Evolutionary conservation across 2,329 filamentous ascomycete species (phyloP).

Genomic region (Talaromyces sp.): DNA sequence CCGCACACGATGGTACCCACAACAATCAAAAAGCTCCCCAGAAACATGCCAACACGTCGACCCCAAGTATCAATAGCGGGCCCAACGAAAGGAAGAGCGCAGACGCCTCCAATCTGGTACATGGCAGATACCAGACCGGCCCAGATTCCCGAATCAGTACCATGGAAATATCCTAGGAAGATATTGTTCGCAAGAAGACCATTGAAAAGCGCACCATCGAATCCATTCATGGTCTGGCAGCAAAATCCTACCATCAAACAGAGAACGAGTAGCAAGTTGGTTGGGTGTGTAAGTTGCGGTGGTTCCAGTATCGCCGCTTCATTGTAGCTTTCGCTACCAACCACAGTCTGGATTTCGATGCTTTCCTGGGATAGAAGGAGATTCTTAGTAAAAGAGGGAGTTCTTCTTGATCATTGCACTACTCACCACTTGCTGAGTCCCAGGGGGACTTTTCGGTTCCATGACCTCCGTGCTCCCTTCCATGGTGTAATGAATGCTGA

Average conservation of each 20-base stretch:
- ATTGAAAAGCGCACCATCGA: constrained; percentile 54
- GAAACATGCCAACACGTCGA: constrained; percentile 28
- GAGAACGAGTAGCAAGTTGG: background rate
- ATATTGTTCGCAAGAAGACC: constrained; percentile 45
- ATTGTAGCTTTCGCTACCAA: constrained; percentile 5
- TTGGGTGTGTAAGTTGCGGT: constrained; percentile 2
- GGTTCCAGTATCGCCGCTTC: constrained; percentile 8
- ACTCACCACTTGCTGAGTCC: constrained; percentile 1
- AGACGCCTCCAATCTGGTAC: background rate
- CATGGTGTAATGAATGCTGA: background rate
- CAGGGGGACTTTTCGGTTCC: background rate
- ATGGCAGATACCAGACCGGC: constrained; percentile 37
- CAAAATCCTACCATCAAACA: constrained; percentile 29
- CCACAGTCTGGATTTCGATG: background rate
- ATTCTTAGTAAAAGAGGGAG: background rate
- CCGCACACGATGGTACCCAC: constrained; percentile 47
- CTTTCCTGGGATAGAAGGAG: constrained; percentile 1
- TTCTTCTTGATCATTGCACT: background rate
- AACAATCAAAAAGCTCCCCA: constrained; percentile 50
- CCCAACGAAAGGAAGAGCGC: background rate
- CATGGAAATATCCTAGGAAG: constrained; percentile 40
- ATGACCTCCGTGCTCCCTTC: background rate
- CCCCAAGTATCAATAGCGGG: background rate
- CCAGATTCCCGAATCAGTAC: constrained; percentile 37
- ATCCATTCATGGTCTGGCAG: constrained; percentile 52